Evolutionary conservation across 768 basidiomycete species (phyloP), one percentile per base, ranked within the genome.

Genomic region (Hysterangium stoloniferum): DNA sequence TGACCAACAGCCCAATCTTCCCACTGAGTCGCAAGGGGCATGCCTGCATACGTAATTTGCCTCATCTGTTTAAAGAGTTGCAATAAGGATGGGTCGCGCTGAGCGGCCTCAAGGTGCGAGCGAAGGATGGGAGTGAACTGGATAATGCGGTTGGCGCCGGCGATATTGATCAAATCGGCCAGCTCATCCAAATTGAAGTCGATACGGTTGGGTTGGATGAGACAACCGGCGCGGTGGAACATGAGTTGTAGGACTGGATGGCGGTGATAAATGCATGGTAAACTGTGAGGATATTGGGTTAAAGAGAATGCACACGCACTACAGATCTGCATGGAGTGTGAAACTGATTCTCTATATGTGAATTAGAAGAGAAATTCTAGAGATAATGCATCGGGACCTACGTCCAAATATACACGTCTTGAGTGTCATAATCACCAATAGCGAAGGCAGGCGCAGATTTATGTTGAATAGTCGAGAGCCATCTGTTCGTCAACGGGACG

Each of bases 401-500:
- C 85, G 87, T 82, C 77, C 78, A 84, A 6, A 76, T 73, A 17
- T 78, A 76, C 54, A 88, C 80, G 58, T 88, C 86, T 61, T 78
- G 80, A 29, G 71, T 69, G n/a, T 67, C 67, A 44, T 68, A 62
- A 61, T 72, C 69, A 53, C 63, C 66, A 44, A 82, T 81, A 56
- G 60, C 63, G 52, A 71, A 71, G 48, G 77, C 70, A 53, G 73
- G 70, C 52, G 68, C 62, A 33, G 83, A 78, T 64, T 89, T 89
- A n/a, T 70, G 58, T 45, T 80, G 65, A 2, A 76, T 77, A n/a
- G 74, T 64, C 54, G 76, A 65, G 25, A 89, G 55, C 86, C 86
- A 88, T 25, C 67, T 73, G 57, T 77, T 79, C 58, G 67, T 83
- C 65, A 82, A 82, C 13, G 78, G 84, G 0, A 89, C 82, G 24